Base-by-base conservation (phyloP, 495 filamentous ascomycete genomes). In the Rhypophila decipiens region DNA sequence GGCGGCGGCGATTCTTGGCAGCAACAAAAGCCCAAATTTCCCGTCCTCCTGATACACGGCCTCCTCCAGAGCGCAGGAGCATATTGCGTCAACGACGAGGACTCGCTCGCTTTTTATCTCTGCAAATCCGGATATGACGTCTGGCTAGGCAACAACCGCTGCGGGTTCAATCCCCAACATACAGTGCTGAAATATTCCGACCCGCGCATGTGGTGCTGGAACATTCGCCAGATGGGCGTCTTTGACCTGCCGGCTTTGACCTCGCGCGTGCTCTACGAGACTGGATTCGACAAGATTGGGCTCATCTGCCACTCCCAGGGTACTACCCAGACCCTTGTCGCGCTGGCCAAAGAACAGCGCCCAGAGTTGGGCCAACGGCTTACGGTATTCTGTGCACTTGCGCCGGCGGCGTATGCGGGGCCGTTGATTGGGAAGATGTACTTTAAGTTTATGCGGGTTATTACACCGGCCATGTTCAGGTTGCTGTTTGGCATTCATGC, bases 181-280 rank as follows among this genome's bases (percentile, higher is more conserved):
- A 78, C 75, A 1, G 69, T 82, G 11, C 71, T 97, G 37, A 70
- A 72, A 1, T 78, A 83, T 49, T 69, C 69, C 15, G 91, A 97
- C 57, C 91, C 91, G 5, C 79, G 90, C 17, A 95, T 97, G 89
- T 97, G 91, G 91, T 78, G 84, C 10, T 97, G 91, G 91, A 95
- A 95, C 57, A 94, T 96, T 46, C 79, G 87, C 0, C 88, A 96
- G 66, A 91, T 96, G 82, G 93, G 91, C 12, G 82, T 87, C 0
- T 78, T 94, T 50, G 91, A 97, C 61, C 77, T 97, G n/a, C 75
- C 93, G 1, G 89, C 90, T 1, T 74, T 96, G n/a, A 75, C 90
- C 12, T 85, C 85, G 9, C 85, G 87, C 15, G 87, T 96, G 5
- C 71, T 96, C 0, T 76, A 72, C 44, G 85, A 93, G 60, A 96